Evolutionary conservation across 2,329 filamentous ascomycete genomes (phyloP).

Genomic region (Neonectria ditissima): DNA sequence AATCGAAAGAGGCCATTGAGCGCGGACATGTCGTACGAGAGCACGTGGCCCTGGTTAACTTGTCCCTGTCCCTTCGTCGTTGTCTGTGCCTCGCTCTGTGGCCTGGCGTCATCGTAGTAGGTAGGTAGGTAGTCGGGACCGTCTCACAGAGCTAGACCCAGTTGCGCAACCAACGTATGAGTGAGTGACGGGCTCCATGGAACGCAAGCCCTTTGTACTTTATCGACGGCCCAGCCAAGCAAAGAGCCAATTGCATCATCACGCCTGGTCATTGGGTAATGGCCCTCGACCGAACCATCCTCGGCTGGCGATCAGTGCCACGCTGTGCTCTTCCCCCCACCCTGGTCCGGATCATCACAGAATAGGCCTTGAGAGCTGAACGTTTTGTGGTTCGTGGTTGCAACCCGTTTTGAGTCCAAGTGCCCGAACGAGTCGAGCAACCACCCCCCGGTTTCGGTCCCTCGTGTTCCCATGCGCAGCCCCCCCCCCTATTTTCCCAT

Average conservation of each 20-base stretch:
- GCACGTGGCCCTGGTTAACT: constrained; percentile 14
- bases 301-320: constrained; percentile 19
- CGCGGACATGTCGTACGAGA: constrained; percentile 36
- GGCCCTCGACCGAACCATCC: constrained; percentile 2
- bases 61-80: constrained; percentile 1
- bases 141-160: constrained; percentile 4
- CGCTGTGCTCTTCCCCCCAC: not conserved
- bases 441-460: not conserved
- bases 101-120: constrained; percentile 15
- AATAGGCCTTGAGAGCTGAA: not conserved
- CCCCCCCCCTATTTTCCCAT: not conserved
- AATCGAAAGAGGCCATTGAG: constrained; percentile 30
- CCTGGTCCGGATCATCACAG: not conserved
- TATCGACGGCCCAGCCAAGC: not conserved
- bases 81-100: constrained; percentile 10
- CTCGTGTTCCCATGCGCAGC: not conserved
- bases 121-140: no score
- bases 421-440: not conserved
- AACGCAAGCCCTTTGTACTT: not conserved
- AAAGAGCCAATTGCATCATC: constrained; percentile 34
- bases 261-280: constrained; percentile 29
- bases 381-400: not conserved
- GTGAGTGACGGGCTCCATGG: not conserved
- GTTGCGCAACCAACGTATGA: not conserved
- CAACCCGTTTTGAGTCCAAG: constrained; percentile 7